Conservation (phyloP, 306 rosid species). For the Cucumis melo region DNA sequence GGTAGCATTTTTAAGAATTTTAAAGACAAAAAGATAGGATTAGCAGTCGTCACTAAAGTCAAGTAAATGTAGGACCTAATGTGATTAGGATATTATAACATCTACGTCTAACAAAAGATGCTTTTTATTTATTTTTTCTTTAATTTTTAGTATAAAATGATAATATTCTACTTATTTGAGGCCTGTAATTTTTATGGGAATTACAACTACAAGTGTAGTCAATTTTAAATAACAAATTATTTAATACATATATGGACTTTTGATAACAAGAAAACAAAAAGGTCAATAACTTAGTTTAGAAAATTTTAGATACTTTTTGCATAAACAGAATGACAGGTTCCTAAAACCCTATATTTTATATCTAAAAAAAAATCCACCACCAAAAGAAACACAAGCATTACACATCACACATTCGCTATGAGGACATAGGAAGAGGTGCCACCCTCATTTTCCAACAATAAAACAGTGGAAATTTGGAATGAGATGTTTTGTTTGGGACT, state of each 20-base stretch:
- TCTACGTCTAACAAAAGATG: not conserved
- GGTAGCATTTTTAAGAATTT: not conserved
- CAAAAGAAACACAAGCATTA: not conserved
- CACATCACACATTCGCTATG: not conserved
- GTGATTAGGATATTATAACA: not conserved
- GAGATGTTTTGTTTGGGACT: no score
- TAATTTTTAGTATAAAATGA: not conserved
- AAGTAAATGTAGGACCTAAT: not conserved
- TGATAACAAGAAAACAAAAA: not conserved
- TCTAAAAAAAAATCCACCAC: not conserved
- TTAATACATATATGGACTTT: not conserved
- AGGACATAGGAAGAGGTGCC: not conserved
- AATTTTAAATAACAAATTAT: not conserved
- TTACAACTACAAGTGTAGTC: no score
- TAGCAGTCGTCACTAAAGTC: not conserved
- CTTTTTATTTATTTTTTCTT: no score
- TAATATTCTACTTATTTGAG: not conserved
- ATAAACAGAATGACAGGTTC: not conserved
- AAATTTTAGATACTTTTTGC: not conserved
- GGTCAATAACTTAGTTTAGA: not conserved
- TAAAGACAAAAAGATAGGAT: not conserved
- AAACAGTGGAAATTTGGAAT: not conserved
- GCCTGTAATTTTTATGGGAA: no score
- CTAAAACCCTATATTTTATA: not conserved
- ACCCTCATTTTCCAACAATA: not conserved